Evolutionary conservation across 805 yeast species (phyloP).

Genomic region (Hagleromyces aurorensis): DNA sequence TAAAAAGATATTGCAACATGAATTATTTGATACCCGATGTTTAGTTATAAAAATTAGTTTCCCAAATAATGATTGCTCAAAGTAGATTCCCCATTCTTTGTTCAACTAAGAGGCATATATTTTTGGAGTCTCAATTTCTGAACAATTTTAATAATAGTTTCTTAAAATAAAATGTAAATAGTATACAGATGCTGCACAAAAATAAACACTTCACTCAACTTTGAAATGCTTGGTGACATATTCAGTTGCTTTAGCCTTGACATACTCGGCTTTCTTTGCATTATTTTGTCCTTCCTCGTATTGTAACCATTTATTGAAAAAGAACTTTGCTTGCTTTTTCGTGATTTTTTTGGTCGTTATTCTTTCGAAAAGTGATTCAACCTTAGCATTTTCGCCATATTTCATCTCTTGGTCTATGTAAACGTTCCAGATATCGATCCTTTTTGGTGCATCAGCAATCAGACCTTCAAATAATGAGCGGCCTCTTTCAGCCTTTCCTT

Average conservation of each 20-base stretch:
- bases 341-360: conserved; percentile 57
- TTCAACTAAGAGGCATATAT: too few species aligned
- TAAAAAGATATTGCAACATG: too few species aligned
- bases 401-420: conserved; percentile 91
- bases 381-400: conserved; percentile 52
- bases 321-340: conserved; percentile 87
- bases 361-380: conserved; percentile 77
- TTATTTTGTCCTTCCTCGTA: conserved; percentile 68
- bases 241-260: conserved; percentile 85
- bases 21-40: too few species aligned
- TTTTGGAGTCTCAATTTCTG: too few species aligned
- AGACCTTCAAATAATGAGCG: conserved; percentile 92
- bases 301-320: conserved; percentile 86
- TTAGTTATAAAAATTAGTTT: too few species aligned
- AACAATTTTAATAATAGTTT: too few species aligned
- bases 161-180: too few species aligned
- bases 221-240: conserved; percentile 39
- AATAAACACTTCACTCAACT: too few species aligned
- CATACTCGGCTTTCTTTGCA: conserved; percentile 66
- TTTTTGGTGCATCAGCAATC: conserved; percentile 80
- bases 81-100: neutral
- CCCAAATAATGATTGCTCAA: too few species aligned
- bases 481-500: conserved; percentile 92
- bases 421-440: conserved; percentile 91
- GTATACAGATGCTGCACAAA: conserved; percentile 2